phyloP scores from a whole-genome alignment of 108 stramenopile genomes.

The Discostella stelligeroides region DNA sequence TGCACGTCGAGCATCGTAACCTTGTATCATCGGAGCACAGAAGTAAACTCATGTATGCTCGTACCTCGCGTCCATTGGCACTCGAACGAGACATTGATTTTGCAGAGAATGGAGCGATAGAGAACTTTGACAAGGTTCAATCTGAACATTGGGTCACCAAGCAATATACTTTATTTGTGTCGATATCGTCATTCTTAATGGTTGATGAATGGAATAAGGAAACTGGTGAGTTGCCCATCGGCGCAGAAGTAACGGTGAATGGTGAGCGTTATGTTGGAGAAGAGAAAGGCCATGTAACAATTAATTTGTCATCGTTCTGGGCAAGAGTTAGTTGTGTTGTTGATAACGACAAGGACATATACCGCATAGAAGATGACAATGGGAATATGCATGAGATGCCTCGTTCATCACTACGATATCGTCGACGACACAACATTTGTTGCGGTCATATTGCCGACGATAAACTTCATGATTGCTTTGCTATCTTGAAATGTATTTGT shows the following conservation, averaged over 20 bases:
- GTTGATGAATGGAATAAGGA: constrained; percentile 10
- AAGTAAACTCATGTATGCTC: not conserved
- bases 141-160: constrained; percentile 9
- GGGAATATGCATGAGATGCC: not conserved
- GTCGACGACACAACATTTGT: not conserved
- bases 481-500: constrained; percentile 1
- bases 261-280: not conserved
- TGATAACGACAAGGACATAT: not conserved
- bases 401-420: not conserved
- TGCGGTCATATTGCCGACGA: constrained; percentile 10
- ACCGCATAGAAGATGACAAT: not conserved
- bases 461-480: constrained; percentile 2
- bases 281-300: not conserved
- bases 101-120: constrained; percentile 14
- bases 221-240: not conserved
- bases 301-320: constrained; percentile 7
- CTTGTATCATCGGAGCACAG: constrained; percentile 4
- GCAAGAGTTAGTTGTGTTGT: no score
- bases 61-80: constrained; percentile 4
- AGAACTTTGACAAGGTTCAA: constrained; percentile 10
- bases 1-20: constrained; percentile 4
- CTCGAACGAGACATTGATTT: constrained; percentile 11
- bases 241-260: constrained; percentile 11
- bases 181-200: not conserved
- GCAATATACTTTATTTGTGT: constrained; percentile 10